Evolutionary conservation across 2,329 filamentous ascomycete species (phyloP).

Genomic region (Paramyrothecium sp.): DNA sequence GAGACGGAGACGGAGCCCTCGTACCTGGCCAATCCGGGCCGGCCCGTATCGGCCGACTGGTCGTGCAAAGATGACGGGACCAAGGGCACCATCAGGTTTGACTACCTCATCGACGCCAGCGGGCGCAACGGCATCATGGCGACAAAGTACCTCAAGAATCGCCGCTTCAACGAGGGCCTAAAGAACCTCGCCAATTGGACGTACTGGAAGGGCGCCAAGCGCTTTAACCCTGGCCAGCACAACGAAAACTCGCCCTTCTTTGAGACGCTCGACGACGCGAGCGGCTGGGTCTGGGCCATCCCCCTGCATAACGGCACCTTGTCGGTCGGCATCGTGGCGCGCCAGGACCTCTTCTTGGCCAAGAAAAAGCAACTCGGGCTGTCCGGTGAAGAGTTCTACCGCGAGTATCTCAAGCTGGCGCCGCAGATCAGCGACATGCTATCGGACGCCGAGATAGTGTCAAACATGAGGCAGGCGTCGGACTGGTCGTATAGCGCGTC

Average conservation of each 20-base stretch:
- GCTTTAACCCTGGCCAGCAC: conserved; percentile 31
- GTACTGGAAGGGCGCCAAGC: conserved; percentile 38
- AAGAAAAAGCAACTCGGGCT: conserved; percentile 30
- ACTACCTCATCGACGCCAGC: conserved; percentile 48
- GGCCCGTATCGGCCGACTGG: conserved; percentile 35
- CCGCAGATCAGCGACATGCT: conserved; percentile 29
- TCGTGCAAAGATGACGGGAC: conserved; percentile 27
- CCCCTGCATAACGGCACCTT: conserved; percentile 44
- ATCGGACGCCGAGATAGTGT: conserved; percentile 26
- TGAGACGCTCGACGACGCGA: conserved; percentile 40
- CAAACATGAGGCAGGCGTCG: conserved; percentile 37
- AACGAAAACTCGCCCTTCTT: conserved; percentile 38
- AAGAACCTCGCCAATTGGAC: conserved; percentile 50
- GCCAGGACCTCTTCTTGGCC: conserved; percentile 30
- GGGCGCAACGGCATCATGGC: conserved; percentile 42
- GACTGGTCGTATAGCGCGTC: conserved; percentile 48
- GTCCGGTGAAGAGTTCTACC: conserved; percentile 29
- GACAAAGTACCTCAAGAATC: conserved; percentile 49
- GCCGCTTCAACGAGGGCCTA: conserved; percentile 42
- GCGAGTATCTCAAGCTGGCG: conserved; percentile 26
- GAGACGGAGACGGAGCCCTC: conserved; percentile 1
- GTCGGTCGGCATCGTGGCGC: conserved; percentile 41
- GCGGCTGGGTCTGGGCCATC: conserved; percentile 50
- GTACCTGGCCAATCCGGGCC: conserved; percentile 15
- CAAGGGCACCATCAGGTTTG: conserved; percentile 38